phyloP scores from a whole-genome alignment of 768 basidiomycete genomes.

The Kwoniella mangroviensis region DNA sequence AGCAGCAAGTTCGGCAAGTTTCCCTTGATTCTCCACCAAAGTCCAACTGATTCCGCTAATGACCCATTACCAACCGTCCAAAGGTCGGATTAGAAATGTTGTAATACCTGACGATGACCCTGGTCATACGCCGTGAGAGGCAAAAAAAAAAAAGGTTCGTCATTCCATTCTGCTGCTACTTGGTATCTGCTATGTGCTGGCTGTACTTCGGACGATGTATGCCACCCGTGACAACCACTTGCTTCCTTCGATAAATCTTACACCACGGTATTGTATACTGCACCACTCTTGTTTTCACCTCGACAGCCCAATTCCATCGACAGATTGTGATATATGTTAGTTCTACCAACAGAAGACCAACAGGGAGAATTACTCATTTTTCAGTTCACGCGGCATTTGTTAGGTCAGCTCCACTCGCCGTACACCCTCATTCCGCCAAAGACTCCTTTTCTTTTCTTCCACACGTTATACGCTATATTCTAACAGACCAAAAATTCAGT shows the following conservation, averaged over 20 bases:
- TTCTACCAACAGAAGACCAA: no score
- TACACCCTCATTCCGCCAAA: background rate
- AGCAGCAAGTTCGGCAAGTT: constrained; percentile 1
- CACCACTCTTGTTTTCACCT: background rate
- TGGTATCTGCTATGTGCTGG: no score
- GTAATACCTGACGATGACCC: background rate
- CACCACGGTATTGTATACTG: background rate
- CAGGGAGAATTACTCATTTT: no score
- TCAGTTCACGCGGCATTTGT: background rate
- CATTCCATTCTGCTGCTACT: no score
- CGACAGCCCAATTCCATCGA: background rate
- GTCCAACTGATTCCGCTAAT: background rate
- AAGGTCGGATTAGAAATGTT: constrained; percentile 1
- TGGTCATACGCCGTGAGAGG: background rate
- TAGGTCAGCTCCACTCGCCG: background rate
- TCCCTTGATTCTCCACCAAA: constrained; percentile 1
- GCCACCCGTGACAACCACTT: no score
- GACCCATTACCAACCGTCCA: background rate
- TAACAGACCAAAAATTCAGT: no score
- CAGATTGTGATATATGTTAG: background rate
- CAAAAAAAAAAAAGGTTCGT: no score
- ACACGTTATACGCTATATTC: background rate
- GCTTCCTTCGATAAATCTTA: no score
- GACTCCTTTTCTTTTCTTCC: background rate
- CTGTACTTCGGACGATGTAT: no score